Percentiles rank a stretch among this genome's conserved stretches.
These are phyloP conservation scores for Purshia tridentata DNA, from an alignment of 306 rosid genomes.

Conservation along the genomic window DNA sequence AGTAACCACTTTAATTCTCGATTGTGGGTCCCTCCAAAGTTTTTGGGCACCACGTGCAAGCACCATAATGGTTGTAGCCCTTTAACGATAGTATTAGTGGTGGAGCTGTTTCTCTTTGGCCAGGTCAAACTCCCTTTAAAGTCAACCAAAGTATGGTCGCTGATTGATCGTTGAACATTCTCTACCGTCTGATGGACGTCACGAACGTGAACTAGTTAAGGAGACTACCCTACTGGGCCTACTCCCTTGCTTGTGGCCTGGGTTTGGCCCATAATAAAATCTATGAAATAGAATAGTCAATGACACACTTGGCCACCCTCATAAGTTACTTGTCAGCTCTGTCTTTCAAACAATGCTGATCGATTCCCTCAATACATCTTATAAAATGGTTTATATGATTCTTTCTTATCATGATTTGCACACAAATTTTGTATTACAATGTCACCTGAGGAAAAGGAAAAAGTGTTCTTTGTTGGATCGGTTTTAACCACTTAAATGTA, in stretches of 20 bases:
- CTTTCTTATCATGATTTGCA: background rate
- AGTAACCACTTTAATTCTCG: no score
- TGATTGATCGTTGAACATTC: constrained; percentile 8
- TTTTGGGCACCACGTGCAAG: background rate
- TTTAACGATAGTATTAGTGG: no score
- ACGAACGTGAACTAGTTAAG: background rate
- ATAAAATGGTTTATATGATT: background rate
- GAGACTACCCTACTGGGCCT: background rate
- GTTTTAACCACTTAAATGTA: background rate
- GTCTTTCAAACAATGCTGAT: background rate
- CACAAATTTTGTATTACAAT: background rate
- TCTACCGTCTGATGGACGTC: background rate
- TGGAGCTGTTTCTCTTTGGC: background rate
- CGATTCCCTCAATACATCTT: background rate
- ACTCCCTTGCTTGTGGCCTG: background rate
- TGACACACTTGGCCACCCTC: background rate
- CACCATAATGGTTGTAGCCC: background rate
- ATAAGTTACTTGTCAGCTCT: background rate
- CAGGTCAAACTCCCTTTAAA: background rate
- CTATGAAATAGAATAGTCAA: background rate
- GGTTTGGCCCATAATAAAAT: background rate
- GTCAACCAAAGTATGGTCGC: background rate
- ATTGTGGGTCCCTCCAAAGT: background rate
- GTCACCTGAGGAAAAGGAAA: background rate
- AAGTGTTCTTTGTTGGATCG: background rate